A percentile compares a stretch with the other conserved stretches of the same genome.
Conservation (phyloP, 129 eudicot genomes). For the Silybum marianum region DNA sequence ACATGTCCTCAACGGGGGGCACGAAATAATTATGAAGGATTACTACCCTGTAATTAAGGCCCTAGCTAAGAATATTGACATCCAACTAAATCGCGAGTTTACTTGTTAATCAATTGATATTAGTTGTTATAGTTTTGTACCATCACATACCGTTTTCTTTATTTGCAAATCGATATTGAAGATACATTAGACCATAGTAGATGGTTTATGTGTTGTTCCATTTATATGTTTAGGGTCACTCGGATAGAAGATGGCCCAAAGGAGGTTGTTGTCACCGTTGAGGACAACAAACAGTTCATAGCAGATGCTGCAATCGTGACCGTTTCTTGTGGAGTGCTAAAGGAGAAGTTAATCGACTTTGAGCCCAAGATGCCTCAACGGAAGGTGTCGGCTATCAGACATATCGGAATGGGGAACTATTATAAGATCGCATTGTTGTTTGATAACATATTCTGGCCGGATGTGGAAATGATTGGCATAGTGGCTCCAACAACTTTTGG, state of each 20-base stretch:
- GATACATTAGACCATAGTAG: too few species aligned
- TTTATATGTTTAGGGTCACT: constrained; percentile 63
- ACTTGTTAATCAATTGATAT: too few species aligned
- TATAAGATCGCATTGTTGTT: constrained; percentile 82
- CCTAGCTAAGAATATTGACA: constrained; percentile 72
- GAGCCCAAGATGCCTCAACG: constrained; percentile 89
- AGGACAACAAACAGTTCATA: constrained; percentile 64
- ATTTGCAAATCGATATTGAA: too few species aligned
- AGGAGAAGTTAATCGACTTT: constrained; percentile 73
- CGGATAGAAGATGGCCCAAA: constrained; percentile 55
- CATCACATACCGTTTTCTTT: too few species aligned
- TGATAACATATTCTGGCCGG: constrained; percentile 84
- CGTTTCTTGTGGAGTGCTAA: constrained; percentile 77
- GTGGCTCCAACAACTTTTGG: constrained; percentile 83
- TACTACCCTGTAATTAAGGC: constrained; percentile 80
- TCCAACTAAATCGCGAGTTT: constrained; percentile 85
- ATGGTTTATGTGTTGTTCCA: too few species aligned
- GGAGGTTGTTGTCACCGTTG: constrained; percentile 65
- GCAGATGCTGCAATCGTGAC: constrained; percentile 87
- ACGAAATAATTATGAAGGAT: constrained; percentile 87
- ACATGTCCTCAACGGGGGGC: constrained; percentile 87
- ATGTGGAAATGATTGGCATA: constrained; percentile 76
- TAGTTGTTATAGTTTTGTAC: too few species aligned
- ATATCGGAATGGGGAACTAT: constrained; percentile 90
- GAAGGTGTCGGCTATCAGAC: constrained; percentile 82